These are phyloP conservation scores for Otatea glauca DNA, from an alignment of 176 grass and related monocot species.

Conservation along the genomic window DNA sequence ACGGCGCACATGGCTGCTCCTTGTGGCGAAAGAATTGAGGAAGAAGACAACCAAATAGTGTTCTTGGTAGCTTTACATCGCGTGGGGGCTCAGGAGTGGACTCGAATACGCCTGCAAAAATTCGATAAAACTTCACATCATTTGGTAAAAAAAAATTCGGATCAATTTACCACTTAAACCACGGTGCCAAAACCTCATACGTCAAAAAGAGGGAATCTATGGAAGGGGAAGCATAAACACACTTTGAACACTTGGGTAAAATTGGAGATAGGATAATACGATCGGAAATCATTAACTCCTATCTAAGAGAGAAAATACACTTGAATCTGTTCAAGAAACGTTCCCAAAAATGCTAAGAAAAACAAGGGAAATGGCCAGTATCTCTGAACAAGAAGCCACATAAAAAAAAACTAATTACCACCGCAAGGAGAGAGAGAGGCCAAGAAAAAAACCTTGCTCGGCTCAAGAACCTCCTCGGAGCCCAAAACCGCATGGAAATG, in stretches of 20 bases:
- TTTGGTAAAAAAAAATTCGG: background rate
- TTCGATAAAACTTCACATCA: too few species aligned
- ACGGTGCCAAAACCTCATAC: background rate
- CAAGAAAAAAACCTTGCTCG: background rate
- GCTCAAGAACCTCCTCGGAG: background rate
- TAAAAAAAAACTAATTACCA: background rate
- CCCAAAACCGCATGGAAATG: background rate
- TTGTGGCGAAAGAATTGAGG: background rate
- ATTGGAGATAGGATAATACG: too few species aligned
- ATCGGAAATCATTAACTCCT: too few species aligned
- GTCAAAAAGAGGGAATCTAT: background rate
- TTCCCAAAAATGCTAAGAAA: background rate
- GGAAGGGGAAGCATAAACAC: background rate
- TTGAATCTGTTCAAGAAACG: background rate
- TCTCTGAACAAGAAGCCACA: background rate
- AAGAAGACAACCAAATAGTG: background rate
- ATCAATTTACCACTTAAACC: too few species aligned
- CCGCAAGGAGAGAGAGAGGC: background rate
- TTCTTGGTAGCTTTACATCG: background rate
- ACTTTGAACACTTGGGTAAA: background rate
- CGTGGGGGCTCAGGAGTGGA: background rate
- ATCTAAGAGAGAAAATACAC: too few species aligned
- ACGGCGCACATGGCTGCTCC: slow-evolving; percentile 31
- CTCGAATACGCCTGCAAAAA: background rate
- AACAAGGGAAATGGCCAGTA: background rate